Evolutionary conservation across 306 rosid species (phyloP), one percentile per base, ranked within the genome.

Genomic region (Senna tora): DNA sequence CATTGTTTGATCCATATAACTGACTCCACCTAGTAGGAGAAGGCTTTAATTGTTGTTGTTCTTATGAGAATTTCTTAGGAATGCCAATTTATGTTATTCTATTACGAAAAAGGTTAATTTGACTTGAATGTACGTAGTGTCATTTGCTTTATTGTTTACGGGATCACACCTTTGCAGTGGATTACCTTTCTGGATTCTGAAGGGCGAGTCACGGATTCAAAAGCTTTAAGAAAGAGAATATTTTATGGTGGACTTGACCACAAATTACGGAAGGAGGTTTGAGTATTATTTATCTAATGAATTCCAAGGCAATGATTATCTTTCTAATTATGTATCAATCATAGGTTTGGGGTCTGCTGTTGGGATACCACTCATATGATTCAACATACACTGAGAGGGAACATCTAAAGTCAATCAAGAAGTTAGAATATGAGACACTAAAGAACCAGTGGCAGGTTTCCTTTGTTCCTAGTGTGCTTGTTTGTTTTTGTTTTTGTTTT

Each of bases 381-480:
- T 95, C 99, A 71, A 95, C 97, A 42, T 90, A 89, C 78, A 97
- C 97, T 17, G 99, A 91, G 87, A 91, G 97, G 85, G 91, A 89
- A 79, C 85, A 75, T 81, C 86, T 83, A 71, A 81, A 73, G 79
- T 79, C 96, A 13, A 57, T 88, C 30, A 88, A 86, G 79, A 89
- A 82, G 87, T 82, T 92, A 7, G 99, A 91, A 84, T 95, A 85
- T 28, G 86, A 80, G 79, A 91, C 82, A 47, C 67, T 95, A 84
- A 95, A 95, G 88, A 86, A 73, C 65, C 99, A 95, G 86, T 95
- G 99, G 99, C 91, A 91, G 99, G 99, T 91, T 82, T 83, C 79
- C 74, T 62, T 43, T 57, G 58, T 58, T 79, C 16, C 60, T 58
- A 14, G 22, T 32, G 12, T 53, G 34, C 58, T 13, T 56, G 19